phyloP scores from a whole-genome alignment of 176 grass and related monocot species.

The Panicum miliaceum region DNA sequence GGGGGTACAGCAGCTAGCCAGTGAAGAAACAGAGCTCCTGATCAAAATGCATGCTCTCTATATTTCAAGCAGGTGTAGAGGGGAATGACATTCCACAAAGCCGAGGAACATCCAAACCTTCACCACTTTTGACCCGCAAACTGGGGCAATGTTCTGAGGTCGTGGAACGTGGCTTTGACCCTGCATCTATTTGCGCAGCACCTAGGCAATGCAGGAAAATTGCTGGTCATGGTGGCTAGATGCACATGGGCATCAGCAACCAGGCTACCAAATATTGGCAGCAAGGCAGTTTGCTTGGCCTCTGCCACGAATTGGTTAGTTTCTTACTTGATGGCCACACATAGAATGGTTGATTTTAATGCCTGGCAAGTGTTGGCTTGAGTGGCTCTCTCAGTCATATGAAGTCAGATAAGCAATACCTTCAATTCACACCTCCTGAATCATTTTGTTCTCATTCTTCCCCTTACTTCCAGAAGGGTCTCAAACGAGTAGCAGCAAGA shows the following conservation, averaged over 20 bases:
- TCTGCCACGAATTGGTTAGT: background rate
- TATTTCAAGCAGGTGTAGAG: background rate
- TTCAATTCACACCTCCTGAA: background rate
- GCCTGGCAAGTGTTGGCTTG: background rate
- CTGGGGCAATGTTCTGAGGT: background rate
- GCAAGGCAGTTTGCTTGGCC: background rate
- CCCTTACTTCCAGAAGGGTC: background rate
- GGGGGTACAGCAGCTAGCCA: no score
- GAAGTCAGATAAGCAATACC: background rate
- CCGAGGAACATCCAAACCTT: background rate
- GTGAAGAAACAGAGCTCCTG: background rate
- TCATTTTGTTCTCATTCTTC: background rate
- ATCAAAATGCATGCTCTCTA: background rate
- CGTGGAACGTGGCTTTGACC: background rate
- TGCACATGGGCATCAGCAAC: background rate
- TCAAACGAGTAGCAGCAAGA: background rate
- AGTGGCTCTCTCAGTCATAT: background rate
- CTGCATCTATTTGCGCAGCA: background rate
- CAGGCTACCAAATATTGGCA: background rate
- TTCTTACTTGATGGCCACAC: background rate
- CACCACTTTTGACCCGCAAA: background rate
- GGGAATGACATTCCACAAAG: background rate
- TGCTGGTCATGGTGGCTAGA: background rate
- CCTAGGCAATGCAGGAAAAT: background rate
- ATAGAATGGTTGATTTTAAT: background rate